Evolutionary conservation across 495 filamentous ascomycete species (phyloP).

Genomic region (Penicillium subrubescens): DNA sequence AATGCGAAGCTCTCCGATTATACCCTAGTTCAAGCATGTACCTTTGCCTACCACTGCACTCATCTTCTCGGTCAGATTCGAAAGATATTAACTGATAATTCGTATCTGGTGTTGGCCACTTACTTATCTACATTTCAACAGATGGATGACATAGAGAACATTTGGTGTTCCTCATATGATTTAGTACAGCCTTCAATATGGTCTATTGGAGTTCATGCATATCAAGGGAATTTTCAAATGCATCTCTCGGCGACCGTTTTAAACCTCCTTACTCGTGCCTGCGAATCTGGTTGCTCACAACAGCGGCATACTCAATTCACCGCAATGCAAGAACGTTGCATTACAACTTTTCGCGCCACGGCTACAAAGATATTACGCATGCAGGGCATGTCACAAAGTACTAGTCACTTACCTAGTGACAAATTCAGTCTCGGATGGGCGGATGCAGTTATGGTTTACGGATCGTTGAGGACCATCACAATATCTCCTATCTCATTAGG

Average conservation of each 20-base stretch:
- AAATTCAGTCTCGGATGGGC: slow-evolving; percentile 14
- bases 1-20: slow-evolving; percentile 7
- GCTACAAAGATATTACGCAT: slow-evolving; percentile 14
- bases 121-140: slow-evolving; percentile 12
- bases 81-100: slow-evolving; percentile 6
- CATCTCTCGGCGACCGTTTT: slow-evolving; percentile 10
- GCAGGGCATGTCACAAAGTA: slow-evolving; percentile 8
- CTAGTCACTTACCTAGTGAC: slow-evolving; percentile 6
- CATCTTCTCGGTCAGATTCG: slow-evolving; percentile 7
- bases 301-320: slow-evolving; percentile 13
- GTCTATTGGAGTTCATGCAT: slow-evolving; percentile 13
- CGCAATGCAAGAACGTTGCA: slow-evolving; percentile 12
- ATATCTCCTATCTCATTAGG: slow-evolving; percentile 15
- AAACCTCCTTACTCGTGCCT: slow-evolving; percentile 2
- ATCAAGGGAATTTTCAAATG: slow-evolving; percentile 15
- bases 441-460: slow-evolving; percentile 17
- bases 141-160: slow-evolving; percentile 7
- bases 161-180: slow-evolving; percentile 11
- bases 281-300: slow-evolving; percentile 3
- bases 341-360: slow-evolving; percentile 13
- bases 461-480: slow-evolving; percentile 14
- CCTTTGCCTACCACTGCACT: slow-evolving; percentile 16
- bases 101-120: slow-evolving; percentile 5
- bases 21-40: slow-evolving; percentile 11
- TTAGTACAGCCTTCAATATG: slow-evolving; percentile 1